Evolutionary conservation across 1,139 yeast genomes (phyloP).

Genomic region (Scheffersomyces quercinus): DNA sequence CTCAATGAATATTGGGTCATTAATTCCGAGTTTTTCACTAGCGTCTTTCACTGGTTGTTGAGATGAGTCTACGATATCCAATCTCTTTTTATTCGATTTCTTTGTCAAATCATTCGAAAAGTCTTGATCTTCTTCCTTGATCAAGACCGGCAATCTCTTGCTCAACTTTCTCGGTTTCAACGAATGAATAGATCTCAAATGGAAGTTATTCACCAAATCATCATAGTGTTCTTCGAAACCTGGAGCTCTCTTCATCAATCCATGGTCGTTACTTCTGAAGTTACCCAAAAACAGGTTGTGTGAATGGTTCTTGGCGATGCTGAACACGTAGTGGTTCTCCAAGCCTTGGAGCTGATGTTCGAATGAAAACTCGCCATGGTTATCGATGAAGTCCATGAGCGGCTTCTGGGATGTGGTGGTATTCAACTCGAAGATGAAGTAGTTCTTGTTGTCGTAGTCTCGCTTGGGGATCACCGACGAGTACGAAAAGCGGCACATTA

Average conservation of each 20-base stretch:
- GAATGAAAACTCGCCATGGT: constrained; percentile 40
- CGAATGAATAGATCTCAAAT: constrained; percentile 48
- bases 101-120: background rate
- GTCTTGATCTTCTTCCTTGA: constrained; percentile 13
- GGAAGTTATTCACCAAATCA: constrained; percentile 23
- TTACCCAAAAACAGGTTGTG: constrained; percentile 40
- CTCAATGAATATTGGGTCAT: constrained; percentile 74
- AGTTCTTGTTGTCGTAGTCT: constrained; percentile 44
- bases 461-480: constrained; percentile 24
- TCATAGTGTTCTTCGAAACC: constrained; percentile 31
- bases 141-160: constrained; percentile 46
- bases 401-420: constrained; percentile 28
- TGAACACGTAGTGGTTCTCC: constrained; percentile 63
- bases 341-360: constrained; percentile 63
- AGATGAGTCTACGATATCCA: constrained; percentile 46
- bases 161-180: constrained; percentile 48
- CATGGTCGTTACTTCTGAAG: constrained; percentile 29
- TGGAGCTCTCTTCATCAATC: constrained; percentile 26
- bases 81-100: constrained; percentile 1
- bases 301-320: constrained; percentile 41
- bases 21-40: constrained; percentile 57
- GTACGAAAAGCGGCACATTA: constrained; percentile 1
- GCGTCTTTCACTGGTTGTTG: constrained; percentile 44
- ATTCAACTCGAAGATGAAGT: constrained; percentile 60
- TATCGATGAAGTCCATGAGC: constrained; percentile 29